Evolutionary conservation across 495 filamentous ascomycete genomes (phyloP).

Genomic region (Immersiella caudata): DNA sequence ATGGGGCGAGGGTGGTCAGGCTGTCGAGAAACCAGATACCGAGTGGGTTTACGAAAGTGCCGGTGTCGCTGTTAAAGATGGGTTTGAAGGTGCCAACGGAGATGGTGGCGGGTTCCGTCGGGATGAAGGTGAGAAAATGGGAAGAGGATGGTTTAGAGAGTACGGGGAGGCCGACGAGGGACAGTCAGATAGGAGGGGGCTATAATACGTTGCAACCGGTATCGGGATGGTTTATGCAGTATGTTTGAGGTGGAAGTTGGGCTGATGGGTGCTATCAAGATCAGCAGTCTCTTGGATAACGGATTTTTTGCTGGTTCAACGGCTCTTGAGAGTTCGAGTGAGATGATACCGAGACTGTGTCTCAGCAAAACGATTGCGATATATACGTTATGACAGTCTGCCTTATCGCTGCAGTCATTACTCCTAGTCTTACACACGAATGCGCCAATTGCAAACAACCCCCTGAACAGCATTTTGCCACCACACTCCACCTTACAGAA

Average conservation of each 20-base stretch:
- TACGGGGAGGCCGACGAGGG: slow-evolving; percentile 4
- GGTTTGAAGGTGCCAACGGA: slow-evolving; percentile 37
- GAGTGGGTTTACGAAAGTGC: slow-evolving; percentile 43
- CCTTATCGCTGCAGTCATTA: not conserved
- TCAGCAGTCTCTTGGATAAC: too few species aligned
- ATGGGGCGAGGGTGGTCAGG: slow-evolving; percentile 20
- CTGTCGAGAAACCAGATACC: slow-evolving; percentile 39
- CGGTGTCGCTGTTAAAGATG: slow-evolving; percentile 38
- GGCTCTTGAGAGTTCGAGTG: not conserved
- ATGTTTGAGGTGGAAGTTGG: slow-evolving; percentile 30
- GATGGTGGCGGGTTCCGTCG: slow-evolving; percentile 46
- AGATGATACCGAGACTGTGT: not conserved
- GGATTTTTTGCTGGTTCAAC: too few species aligned
- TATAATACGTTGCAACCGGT: slow-evolving; percentile 44
- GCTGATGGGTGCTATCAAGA: not conserved
- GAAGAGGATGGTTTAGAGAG: slow-evolving; percentile 17
- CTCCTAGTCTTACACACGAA: not conserved
- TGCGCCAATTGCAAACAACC: not conserved
- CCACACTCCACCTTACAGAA: too few species aligned
- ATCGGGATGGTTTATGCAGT: slow-evolving; percentile 46
- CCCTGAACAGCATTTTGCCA: not conserved
- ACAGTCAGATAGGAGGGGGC: slow-evolving; percentile 21
- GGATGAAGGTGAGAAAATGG: slow-evolving; percentile 30
- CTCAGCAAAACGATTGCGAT: too few species aligned
- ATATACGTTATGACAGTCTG: not conserved